A percentile compares a stretch with the other conserved stretches of the same genome.
Evolutionary conservation across 2,329 filamentous ascomycete genomes (phyloP).

Genomic region (Ramichloridium luteum): DNA sequence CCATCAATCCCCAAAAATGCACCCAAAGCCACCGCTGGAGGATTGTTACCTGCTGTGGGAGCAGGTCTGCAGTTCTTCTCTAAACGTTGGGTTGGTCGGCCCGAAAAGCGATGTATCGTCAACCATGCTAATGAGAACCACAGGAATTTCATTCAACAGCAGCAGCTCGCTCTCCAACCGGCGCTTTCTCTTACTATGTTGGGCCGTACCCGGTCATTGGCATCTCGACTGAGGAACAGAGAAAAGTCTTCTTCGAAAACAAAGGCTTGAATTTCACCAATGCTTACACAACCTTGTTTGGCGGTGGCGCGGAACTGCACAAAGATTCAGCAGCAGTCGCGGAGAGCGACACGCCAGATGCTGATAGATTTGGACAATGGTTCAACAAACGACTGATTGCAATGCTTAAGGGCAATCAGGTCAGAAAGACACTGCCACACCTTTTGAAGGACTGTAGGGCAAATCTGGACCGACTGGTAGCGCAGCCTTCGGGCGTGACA

Average conservation of each 20-base stretch:
- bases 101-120: no score
- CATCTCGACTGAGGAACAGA: constrained; percentile 31
- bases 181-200: constrained; percentile 40
- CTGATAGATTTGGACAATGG: constrained; percentile 13
- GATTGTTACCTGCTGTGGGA: constrained; percentile 32
- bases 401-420: constrained; percentile 18
- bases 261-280: constrained; percentile 33
- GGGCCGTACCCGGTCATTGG: constrained; percentile 36
- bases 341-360: neutral
- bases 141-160: constrained; percentile 31
- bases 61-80: constrained; percentile 35
- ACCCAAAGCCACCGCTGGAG: constrained; percentile 13
- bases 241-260: constrained; percentile 36
- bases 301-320: constrained; percentile 20
- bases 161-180: constrained; percentile 23
- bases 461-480: constrained; percentile 28
- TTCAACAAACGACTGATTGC: constrained; percentile 18
- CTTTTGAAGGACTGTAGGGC: constrained; percentile 34
- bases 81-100: constrained; percentile 31
- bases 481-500: constrained; percentile 26
- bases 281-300: constrained; percentile 28
- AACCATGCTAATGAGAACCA: no score
- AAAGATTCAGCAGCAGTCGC: neutral
- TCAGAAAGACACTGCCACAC: constrained; percentile 25
- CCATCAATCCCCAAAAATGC: constrained; percentile 17